Conservation (phyloP, 2,329 filamentous ascomycete species). For the Calonectria honghensis region DNA sequence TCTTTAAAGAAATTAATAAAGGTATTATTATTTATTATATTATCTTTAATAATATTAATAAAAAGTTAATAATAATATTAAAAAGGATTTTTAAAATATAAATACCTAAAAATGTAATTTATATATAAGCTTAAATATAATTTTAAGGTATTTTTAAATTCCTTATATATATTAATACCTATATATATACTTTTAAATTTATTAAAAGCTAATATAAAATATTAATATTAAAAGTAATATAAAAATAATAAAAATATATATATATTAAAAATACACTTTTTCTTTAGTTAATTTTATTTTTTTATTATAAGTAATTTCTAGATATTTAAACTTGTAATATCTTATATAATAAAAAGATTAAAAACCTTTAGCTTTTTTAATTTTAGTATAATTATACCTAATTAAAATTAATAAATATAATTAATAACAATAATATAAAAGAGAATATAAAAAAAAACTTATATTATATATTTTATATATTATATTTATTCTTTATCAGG, state of each 20-base stretch:
- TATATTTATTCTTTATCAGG: not conserved
- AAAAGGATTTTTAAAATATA: too few species aligned
- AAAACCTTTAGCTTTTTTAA: conserved; percentile 6
- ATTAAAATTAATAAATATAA: not conserved
- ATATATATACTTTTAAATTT: too few species aligned
- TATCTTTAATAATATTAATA: too few species aligned
- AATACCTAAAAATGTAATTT: too few species aligned
- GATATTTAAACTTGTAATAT: not conserved
- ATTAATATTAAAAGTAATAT: not conserved
- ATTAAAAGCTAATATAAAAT: too few species aligned
- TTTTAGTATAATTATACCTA: not conserved
- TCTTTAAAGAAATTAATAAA: too few species aligned
- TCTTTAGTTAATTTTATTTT: not conserved
- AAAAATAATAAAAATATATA: not conserved
- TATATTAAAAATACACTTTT: not conserved
- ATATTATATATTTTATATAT: not conserved
- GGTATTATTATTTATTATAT: too few species aligned
- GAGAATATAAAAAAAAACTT: not conserved
- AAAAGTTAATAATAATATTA: too few species aligned
- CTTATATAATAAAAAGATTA: not conserved
- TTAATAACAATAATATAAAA: not conserved
- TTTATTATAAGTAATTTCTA: not conserved
- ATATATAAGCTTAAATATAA: too few species aligned
- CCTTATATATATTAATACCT: too few species aligned
- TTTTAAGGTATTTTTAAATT: too few species aligned